Conservation (phyloP, 495 filamentous ascomycete species). For the Penicillium subrubescens region DNA sequence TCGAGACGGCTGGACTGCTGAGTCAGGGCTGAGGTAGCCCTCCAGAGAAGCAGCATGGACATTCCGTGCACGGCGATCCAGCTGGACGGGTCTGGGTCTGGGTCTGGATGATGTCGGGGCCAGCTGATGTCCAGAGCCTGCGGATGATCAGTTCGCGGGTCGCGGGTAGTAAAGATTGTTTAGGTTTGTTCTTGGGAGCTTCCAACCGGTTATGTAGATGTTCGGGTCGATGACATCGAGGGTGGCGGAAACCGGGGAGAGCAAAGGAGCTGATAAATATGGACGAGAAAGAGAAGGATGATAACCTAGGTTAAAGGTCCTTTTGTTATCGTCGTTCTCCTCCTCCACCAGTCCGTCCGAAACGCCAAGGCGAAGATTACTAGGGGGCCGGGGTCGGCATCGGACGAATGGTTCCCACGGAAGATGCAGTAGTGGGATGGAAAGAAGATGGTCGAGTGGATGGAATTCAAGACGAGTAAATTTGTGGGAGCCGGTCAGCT, state of each 20-base stretch:
- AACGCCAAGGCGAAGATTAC: conserved; percentile 9
- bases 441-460: not conserved
- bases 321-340: not conserved
- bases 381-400: conserved; percentile 6
- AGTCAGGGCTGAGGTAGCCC: not conserved
- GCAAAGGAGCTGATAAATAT: not conserved
- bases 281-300: not conserved
- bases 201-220: not conserved
- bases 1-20: not conserved
- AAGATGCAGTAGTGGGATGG: not conserved
- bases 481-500: conserved; percentile 12
- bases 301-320: not conserved
- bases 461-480: not conserved
- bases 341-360: conserved; percentile 6
- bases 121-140: not conserved
- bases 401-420: conserved; percentile 24
- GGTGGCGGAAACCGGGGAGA: not conserved
- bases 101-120: not conserved
- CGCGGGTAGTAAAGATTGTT: not conserved
- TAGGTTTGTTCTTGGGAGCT: not conserved
- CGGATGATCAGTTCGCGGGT: not conserved
- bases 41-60: not conserved
- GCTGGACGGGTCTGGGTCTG: not conserved
- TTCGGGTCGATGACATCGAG: conserved; percentile 1
- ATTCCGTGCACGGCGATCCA: not conserved